Base-by-base conservation (phyloP, 192 early-diverging fungal genomes). In the Umbelopsis vinacea region DNA sequence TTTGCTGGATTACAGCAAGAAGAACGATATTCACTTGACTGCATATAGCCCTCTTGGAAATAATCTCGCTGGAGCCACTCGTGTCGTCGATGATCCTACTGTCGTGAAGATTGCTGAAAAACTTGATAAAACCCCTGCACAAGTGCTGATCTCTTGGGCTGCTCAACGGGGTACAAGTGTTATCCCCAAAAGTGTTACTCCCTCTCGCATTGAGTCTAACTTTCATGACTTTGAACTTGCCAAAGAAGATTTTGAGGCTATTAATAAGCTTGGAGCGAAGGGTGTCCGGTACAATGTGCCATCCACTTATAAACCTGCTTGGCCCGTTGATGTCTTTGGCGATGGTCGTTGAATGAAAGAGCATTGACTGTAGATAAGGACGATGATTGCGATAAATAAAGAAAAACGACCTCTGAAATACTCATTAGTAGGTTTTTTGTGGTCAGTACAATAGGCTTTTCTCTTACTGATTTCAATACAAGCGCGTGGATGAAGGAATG, bases 1-100 rank as follows among this genome's bases (percentile, higher is more conserved):
- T 14, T 71, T 92, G 10, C 38, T 90, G 35, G 72, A 89, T 8
- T 89, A 79, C 24, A 90, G 90, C 74, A 67, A 82, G 14, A 45
- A 79, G 9, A 80, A 89, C 48, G 53, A 73, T 29, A 90, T 92
- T 73, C 82, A 80, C 22, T 66, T 95, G 35, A 94, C 92, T 21
- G 95, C 89, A 0, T 96, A 95, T 83, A 91, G 89, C 37, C 94
- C 96, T 24, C 83, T 96, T 22, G 94, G 94, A 24, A 78, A 78
- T 54, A 77, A 77, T 35, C 46, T 77, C 33, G 71, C 72, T 24
- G 76, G 76, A 21, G 52, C 67, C 35, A 66, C 72, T 0, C 66
- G 76, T 46, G 67, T 77, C 10, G 76, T 77, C 23, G 76, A 77
- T 60, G 67, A 72, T 24, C 48, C 77, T 19, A 70, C 79, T n/a